Evolutionary conservation across 108 stramenopile species (phyloP), one percentile per base, ranked within the genome.

Genomic region (Discostella pseudostelligera): DNA sequence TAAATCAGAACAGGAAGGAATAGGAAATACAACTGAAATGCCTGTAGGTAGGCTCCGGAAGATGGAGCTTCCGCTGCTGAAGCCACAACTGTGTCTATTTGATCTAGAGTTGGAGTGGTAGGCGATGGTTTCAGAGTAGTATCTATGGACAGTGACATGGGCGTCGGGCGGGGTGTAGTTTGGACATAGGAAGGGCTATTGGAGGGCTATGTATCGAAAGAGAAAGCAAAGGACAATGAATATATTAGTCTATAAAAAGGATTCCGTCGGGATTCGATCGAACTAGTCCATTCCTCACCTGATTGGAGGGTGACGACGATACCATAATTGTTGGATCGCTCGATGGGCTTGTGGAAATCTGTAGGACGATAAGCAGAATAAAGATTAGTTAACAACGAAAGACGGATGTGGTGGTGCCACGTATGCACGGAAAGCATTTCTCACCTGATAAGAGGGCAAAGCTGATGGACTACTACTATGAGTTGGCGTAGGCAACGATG

Each of bases 371-470:
- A 43, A 16, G 42, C 42, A 11, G n/a, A 2, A 32, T 4, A 32
- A 5, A 32, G 5, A 32, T 32, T 5, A 32, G 5, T 32, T 32
- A 32, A 32, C 3, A 32, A 32, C 5, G 32, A 32, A 32, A 3
- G 32, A 5, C 32, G 32, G 5, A 32, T 3, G 3, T 32, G 32
- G 32, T 32, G 32, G 5, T 32, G 32, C 5, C 32, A 5, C 5
- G 32, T 3, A 47, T 47, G 6, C 13, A 20, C 21, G 3, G 44
- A 17, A 44, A 20, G 5, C 21, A 17, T 16, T 7, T 17, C 50
- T 24, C 50, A 51, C 50, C 25, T 51, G 50, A 26, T 51, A 13
- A 51, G 50, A 51, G 0, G 50, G 50, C 50, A 21, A 29, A n/a
- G 3, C 12, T 8, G 53, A 36, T 35, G 53, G 35, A 16, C 13